These are phyloP conservation scores for Nasturtium officinale DNA, from an alignment of 345 rosid genomes.

Conservation along the genomic window DNA sequence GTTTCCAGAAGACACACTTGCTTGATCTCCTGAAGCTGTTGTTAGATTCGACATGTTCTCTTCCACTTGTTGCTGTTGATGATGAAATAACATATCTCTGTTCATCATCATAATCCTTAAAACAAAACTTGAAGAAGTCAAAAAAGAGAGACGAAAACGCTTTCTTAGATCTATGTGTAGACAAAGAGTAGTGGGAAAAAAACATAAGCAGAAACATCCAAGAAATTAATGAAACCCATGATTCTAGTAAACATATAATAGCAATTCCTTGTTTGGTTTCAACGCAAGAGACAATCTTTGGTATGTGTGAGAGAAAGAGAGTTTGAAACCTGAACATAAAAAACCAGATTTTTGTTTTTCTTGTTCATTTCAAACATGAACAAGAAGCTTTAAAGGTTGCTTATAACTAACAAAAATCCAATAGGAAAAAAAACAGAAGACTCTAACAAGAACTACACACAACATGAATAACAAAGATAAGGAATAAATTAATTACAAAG, in stretches of 20 bases:
- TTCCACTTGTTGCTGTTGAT: conserved; percentile 46
- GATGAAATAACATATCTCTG: conserved; percentile 54
- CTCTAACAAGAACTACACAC: conserved; percentile 30
- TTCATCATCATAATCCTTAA: conserved; percentile 42
- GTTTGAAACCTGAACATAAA: conserved; percentile 25
- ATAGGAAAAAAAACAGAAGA: conserved; percentile 9
- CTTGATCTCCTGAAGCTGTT: conserved; percentile 67
- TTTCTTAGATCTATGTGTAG: conserved; percentile 38
- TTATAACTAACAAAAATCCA: conserved; percentile 51
- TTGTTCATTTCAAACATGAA: conserved; percentile 40
- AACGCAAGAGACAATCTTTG: conserved; percentile 63
- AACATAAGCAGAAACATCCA: conserved; percentile 34
- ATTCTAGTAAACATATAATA: not conserved
- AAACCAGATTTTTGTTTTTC: conserved; percentile 43
- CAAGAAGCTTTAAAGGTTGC: conserved; percentile 40
- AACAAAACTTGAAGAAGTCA: not conserved
- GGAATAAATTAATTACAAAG: conserved; percentile 6
- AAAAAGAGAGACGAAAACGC: not conserved
- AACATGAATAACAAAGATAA: conserved; percentile 23
- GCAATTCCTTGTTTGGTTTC: conserved; percentile 47
- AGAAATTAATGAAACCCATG: conserved; percentile 31
- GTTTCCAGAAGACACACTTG: conserved; percentile 61
- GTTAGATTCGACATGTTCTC: conserved; percentile 72
- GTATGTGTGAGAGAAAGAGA: not conserved
- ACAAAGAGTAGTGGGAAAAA: conserved; percentile 26